phyloP scores from a whole-genome alignment of 768 basidiomycete genomes.

The Lactarius akahatsu region DNA sequence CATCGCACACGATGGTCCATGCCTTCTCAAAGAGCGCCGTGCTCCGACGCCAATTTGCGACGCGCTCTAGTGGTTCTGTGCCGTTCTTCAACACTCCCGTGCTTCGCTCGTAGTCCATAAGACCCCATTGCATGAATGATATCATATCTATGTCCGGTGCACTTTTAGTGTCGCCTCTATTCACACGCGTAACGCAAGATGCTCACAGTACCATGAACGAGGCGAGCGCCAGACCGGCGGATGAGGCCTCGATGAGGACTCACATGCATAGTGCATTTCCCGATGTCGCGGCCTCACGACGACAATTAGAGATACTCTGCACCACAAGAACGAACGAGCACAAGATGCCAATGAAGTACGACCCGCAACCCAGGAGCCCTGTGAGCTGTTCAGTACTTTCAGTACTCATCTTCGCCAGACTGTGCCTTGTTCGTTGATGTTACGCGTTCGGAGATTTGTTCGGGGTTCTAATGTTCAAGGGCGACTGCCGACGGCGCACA shows the following conservation, averaged over 20 bases:
- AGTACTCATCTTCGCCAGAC: too few species aligned
- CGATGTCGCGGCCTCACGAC: conserved; percentile 1
- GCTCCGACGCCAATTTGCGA: conserved; percentile 53
- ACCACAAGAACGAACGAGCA: conserved; percentile 35
- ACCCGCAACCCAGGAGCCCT: conserved; percentile 35
- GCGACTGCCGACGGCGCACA: too few species aligned
- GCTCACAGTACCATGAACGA: conserved; percentile 54
- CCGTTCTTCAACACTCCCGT: not conserved
- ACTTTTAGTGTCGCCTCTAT: too few species aligned
- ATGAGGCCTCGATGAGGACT: too few species aligned
- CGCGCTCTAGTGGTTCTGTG: conserved; percentile 32
- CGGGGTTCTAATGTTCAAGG: too few species aligned
- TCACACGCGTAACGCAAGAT: too few species aligned
- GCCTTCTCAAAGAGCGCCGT: conserved; percentile 64
- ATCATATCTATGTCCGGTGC: conserved; percentile 43
- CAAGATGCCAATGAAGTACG: conserved; percentile 39
- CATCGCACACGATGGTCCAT: too few species aligned
- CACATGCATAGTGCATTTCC: too few species aligned
- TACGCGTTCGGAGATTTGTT: too few species aligned
- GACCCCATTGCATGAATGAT: conserved; percentile 58
- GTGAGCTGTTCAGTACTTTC: conserved; percentile 24
- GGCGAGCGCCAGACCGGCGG: conserved; percentile 36
- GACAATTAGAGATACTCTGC: conserved; percentile 13
- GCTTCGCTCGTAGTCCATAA: conserved; percentile 42
- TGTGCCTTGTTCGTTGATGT: too few species aligned